phyloP scores from a whole-genome alignment of 441 rosid species.

The Euphorbia celastroides region DNA sequence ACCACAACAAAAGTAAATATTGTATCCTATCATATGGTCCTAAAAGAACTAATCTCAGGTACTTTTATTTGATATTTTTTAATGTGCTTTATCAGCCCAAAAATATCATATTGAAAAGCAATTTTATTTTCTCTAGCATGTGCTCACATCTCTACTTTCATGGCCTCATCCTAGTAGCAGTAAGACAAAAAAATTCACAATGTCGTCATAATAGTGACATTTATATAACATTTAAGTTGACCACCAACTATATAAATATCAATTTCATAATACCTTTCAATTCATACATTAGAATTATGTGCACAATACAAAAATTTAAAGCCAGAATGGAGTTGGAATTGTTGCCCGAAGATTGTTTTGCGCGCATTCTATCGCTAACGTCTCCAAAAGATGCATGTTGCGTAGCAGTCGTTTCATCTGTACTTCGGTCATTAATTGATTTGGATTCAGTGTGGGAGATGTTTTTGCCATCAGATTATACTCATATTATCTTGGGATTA shows the following conservation, averaged over 20 bases:
- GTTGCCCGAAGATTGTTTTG: constrained; percentile 27
- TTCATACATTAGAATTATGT: background rate
- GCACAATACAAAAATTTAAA: background rate
- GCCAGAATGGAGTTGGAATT: constrained; percentile 6
- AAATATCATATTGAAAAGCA: background rate
- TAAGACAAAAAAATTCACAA: background rate
- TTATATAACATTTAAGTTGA: no score
- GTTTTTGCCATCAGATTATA: constrained; percentile 21
- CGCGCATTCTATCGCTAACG: constrained; percentile 23
- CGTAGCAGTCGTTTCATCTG: constrained; percentile 10
- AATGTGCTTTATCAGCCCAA: no score
- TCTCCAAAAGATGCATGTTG: constrained; percentile 25
- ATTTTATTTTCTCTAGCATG: constrained; percentile 13
- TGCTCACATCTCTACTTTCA: constrained; percentile 25
- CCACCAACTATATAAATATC: background rate
- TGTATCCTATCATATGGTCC: no score
- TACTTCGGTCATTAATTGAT: constrained; percentile 13
- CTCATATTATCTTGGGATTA: constrained; percentile 17
- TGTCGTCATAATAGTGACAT: constrained; percentile 29
- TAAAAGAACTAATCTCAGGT: background rate
- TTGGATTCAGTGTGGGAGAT: constrained; percentile 25
- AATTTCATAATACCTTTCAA: background rate
- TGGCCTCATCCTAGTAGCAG: constrained; percentile 28
- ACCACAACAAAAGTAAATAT: no score
- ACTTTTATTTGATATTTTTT: no score